Evolutionary conservation across 495 filamentous ascomycete genomes (phyloP), one percentile per base, ranked within the genome.

Genomic region (Rostrohypoxylon terebratum): DNA sequence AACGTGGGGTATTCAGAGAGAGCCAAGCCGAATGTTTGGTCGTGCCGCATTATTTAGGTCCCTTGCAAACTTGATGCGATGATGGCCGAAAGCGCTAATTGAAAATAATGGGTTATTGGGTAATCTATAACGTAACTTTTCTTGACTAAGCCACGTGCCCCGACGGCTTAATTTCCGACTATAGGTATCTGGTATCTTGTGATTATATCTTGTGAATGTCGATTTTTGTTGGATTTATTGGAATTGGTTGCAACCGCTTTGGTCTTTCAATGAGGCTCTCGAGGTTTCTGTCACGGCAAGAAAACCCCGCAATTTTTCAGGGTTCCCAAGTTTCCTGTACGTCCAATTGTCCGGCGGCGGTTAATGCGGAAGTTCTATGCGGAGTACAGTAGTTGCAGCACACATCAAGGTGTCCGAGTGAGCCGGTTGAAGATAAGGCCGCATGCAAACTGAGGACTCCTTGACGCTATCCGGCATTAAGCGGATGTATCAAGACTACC

Each of bases 51-150:
- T 53, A 33, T 54, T 42, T 14, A 42, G 38, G 13, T 14, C 14
- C 38, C 38, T 42, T 53, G 57, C 50, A 59, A 54, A 36, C 7
- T 51, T 28, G 25, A 59, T 63, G 71, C 71, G 71, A 74, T 42
- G 44, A 20, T 69, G 66, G 66, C 71, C 66, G 66, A 69, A 63
- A 38, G 40, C 71, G 65, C 70, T 68, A 58, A 69, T 69, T 74
- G 62, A 63, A 55, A 65, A 71, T 25, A 51, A 67, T 40, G 58
- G 45, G 11, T 21, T 48, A 33, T 42, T 34, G 21, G 34, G 62
- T 66, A 63, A 67, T 64, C 25, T 48, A 74, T 71, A 74, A 74
- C 68, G 72, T 74, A 75, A 68, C 59, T 55, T 34, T 36, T 34
- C 55, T 63, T 33, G 4, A n/a, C 48, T 33, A 60, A 50, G 44